Evolutionary conservation across 176 grass and related monocot genomes (phyloP), one percentile per base, ranked within the genome.

Genomic region (Triticum dicoccoides): DNA sequence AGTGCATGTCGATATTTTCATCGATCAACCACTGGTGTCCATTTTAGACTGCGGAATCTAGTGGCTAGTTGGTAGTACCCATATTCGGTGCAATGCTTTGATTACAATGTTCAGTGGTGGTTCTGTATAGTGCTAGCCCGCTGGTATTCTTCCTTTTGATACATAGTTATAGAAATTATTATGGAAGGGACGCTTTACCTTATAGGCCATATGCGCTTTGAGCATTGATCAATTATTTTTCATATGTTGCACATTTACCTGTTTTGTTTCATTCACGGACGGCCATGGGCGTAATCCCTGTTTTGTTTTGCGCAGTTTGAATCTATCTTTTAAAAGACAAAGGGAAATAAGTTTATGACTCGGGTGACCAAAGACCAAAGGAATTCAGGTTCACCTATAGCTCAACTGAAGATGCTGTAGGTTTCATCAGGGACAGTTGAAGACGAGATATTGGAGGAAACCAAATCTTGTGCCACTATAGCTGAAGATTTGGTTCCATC

Each of bases 361-460:
- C 5, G 61, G 35, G 47, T 84, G 71, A 65, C 29, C 62, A 14
- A 25, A 65, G 24, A 47, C 23, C 71, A 74, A 47, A 25, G 5
- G 25, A 41, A 15, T 9, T 45, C 11, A 25, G 37, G 11, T 17
- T 41, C 18, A 14, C 11, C 7, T 5, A 24, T 37, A 51, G 38
- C 29, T 79, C 51, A 10, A 58, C 45, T 68, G 72, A 38, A 62
- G 68, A 62, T 25, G 13, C 1, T 65, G 11, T 2, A 18, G 37
- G 13, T 80, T 8, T 52, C 11, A 74, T 87, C 39, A 69, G 25
- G 61, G 35, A 85, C 5, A 54, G 37, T 9, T 59, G 52, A 90
- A 90, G 27, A 47, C 82, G 91, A 87, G 85, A 93, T 77, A 90
- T 78, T 79, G 85, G 78, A 85, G 78, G 85, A 61, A 87, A 87